These are phyloP conservation scores for Lophiotrema nucula DNA, from an alignment of 495 filamentous ascomycete genomes.

Conservation along the genomic window DNA sequence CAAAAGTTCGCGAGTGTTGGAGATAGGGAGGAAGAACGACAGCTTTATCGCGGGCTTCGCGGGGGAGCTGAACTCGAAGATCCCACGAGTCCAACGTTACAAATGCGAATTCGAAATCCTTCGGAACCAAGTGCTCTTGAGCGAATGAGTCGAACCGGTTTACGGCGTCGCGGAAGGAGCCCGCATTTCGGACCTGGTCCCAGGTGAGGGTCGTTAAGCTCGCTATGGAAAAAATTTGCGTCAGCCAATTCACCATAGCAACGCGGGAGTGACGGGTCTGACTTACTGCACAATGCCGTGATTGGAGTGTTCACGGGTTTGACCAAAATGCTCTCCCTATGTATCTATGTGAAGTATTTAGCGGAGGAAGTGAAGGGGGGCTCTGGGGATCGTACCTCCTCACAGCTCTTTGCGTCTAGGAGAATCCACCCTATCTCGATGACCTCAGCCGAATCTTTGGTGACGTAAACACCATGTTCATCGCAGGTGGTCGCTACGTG, in stretches of 20 bases:
- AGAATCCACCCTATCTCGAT: slow-evolving; percentile 99
- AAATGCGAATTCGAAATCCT: slow-evolving; percentile 93
- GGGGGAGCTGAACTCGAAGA: slow-evolving; percentile 92
- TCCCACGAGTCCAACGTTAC: slow-evolving; percentile 99
- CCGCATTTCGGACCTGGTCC: slow-evolving; percentile 97
- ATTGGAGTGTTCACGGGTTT: slow-evolving; percentile 98
- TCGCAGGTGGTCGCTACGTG: slow-evolving; percentile 99
- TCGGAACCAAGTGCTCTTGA: slow-evolving; percentile 76
- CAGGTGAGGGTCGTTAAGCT: slow-evolving; percentile 97
- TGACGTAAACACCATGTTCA: slow-evolving; percentile 98
- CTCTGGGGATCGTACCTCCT: slow-evolving; percentile 67
- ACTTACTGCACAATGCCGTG: slow-evolving; percentile 97
- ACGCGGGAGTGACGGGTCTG: neutral
- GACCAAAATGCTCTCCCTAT: slow-evolving; percentile 92
- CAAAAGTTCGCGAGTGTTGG: slow-evolving; percentile 95
- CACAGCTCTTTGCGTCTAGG: slow-evolving; percentile 82
- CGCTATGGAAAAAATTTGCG: slow-evolving; percentile 53
- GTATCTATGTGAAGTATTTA: slow-evolving; percentile 58
- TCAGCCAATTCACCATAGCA: slow-evolving; percentile 12
- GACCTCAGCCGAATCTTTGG: slow-evolving; percentile 97
- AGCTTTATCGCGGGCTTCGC: slow-evolving; percentile 95
- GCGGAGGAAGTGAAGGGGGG: neutral
- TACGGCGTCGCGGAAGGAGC: slow-evolving; percentile 94
- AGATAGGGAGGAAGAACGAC: slow-evolving; percentile 95
- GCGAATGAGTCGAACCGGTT: slow-evolving; percentile 91